phyloP scores from a whole-genome alignment of 2,329 filamentous ascomycete genomes.

The Colletotrichum sp. region DNA sequence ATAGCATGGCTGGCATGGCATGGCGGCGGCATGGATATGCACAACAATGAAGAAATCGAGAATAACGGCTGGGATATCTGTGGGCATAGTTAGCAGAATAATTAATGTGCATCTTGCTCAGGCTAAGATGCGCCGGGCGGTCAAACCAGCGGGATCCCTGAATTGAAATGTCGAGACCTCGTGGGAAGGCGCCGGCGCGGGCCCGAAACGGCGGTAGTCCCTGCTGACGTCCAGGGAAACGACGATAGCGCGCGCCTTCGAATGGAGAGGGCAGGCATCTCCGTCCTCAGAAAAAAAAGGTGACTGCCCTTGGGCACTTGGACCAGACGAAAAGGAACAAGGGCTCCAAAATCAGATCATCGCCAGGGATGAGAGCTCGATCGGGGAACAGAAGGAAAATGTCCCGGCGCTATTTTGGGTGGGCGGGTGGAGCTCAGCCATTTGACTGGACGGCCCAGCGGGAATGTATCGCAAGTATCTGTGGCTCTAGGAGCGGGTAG shows the following conservation, averaged over 20 bases:
- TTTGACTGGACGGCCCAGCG: background rate
- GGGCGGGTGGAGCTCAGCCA: background rate
- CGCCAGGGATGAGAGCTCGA: slow-evolving; percentile 16
- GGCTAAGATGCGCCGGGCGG: background rate
- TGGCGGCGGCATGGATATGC: background rate
- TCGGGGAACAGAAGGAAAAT: slow-evolving; percentile 17
- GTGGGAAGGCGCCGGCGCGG: background rate
- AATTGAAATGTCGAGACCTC: background rate
- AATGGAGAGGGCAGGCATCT: background rate
- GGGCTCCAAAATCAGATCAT: slow-evolving; percentile 14
- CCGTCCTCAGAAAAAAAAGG: background rate
- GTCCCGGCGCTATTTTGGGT: slow-evolving; percentile 18
- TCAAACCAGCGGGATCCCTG: slow-evolving; percentile 1
- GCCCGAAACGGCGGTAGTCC: slow-evolving; percentile 1
- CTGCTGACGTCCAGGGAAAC: background rate
- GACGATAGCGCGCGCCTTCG: background rate
- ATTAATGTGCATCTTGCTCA: background rate
- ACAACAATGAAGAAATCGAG: background rate
- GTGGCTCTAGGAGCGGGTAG: background rate
- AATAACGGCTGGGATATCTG: background rate
- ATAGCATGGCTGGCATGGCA: background rate
- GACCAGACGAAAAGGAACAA: slow-evolving; percentile 1
- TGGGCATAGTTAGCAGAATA: background rate
- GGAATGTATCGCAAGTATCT: background rate
- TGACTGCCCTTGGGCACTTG: background rate